Evolutionary conservation across 2,329 filamentous ascomycete species (phyloP).

Genomic region (Neofusicoccum kwambonambiense): DNA sequence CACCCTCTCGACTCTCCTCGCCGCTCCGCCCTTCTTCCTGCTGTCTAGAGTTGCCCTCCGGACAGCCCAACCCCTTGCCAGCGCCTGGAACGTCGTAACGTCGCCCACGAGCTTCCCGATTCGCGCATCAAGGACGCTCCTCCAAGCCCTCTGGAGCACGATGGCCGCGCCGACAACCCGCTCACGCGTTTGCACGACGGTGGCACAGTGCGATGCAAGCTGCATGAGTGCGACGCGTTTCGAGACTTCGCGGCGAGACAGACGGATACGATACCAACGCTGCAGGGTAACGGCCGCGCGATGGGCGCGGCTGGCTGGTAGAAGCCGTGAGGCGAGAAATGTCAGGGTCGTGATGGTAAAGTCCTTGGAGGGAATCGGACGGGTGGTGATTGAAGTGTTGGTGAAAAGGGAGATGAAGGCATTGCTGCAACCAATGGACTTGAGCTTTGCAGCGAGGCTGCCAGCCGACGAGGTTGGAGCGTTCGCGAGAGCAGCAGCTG

Average conservation of each 20-base stretch:
- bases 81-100: conserved; percentile 43
- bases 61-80: conserved; percentile 42
- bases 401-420: conserved; percentile 48
- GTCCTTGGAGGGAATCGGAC: conserved; percentile 51
- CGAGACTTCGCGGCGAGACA: conserved; percentile 30
- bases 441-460: conserved; percentile 38
- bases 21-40: conserved; percentile 29
- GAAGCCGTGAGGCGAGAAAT: conserved; percentile 59
- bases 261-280: conserved; percentile 46
- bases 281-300: conserved; percentile 56
- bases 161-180: conserved; percentile 42
- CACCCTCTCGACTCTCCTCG: conserved; percentile 34
- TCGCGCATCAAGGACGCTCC: conserved; percentile 36
- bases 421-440: conserved; percentile 41
- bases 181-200: conserved; percentile 46
- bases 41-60: conserved; percentile 29
- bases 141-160: conserved; percentile 47
- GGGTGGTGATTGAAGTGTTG: conserved; percentile 26
- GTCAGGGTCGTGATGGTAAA: conserved; percentile 58
- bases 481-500: background rate
- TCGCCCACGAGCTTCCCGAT: conserved; percentile 36
- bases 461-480: background rate
- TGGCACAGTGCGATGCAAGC: conserved; percentile 48
- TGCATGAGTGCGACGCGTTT: conserved; percentile 40
- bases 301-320: conserved; percentile 50